Evolutionary conservation across 495 filamentous ascomycete species (phyloP), one percentile per base, ranked within the genome.

Genomic region (Daldinia caldariorum): DNA sequence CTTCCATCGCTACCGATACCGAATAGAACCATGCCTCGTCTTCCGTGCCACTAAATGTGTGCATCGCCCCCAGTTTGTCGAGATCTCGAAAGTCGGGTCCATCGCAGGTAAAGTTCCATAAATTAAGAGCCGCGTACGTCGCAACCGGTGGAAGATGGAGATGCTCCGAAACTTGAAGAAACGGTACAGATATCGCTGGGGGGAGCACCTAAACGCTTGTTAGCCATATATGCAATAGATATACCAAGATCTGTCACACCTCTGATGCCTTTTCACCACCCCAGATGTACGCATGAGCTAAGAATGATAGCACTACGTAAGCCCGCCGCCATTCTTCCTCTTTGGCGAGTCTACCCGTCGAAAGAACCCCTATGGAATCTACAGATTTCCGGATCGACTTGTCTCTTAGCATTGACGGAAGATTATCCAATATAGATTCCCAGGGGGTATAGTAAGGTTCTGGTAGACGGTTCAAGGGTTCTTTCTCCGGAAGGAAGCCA

Each of bases 1-100:
- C 91, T 79, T 98, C 94, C 66, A 98, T 96, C 41, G 94, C 94
- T 13, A 97, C 92, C 0, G 93, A 97, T 54, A 97, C 83, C n/a
- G 94, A 80, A 74, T 93, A 97, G 80, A 99, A 99, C 95, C 95
- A 98, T 70, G 95, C 94, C 75, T 99, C 95, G 79, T 97, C 94
- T 3, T 91, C 79, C 0, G 93, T 96, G 51, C 93, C 94, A 20
- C 93, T 97, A 77, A 97, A 94, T 32, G 95, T 96, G 65, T 90
- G 89, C 58, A 94, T 83, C 9, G 92, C 91, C 12, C 87, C 83
- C 8, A 99, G 81, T 64, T 93, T 90, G 60, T 91, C 84, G 12
- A 97, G 83, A 43, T 87, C 83, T 72, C 90, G 88, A 34, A 91
- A 84, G 35, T 88, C 84, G 53, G 89, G 85, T 47, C 87, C 83